Conservation (phyloP, 306 rosid genomes). For the Vicia faba region DNA sequence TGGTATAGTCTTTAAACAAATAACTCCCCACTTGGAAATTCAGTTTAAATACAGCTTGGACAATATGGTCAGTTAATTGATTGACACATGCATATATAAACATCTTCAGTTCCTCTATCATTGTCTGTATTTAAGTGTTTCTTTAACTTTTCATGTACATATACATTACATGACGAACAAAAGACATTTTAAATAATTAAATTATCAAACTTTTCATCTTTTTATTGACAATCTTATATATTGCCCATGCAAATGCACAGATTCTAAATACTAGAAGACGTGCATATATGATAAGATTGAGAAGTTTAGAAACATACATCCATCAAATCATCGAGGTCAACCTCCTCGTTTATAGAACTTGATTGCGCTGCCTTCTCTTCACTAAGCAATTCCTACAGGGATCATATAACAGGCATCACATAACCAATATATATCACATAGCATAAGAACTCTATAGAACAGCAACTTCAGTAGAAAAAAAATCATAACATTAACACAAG, state of each 20-base stretch:
- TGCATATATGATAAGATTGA: conserved; percentile 28
- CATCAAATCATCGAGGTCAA: conserved; percentile 94
- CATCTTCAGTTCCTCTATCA: background rate
- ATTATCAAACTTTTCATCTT: background rate
- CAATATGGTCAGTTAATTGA: background rate
- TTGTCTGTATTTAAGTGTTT: background rate
- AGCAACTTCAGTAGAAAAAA: background rate
- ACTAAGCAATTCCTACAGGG: conserved; percentile 63
- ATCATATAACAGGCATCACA: conserved; percentile 34
- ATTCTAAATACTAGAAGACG: background rate
- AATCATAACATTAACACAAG: background rate
- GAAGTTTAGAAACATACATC: conserved; percentile 64
- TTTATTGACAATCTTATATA: background rate
- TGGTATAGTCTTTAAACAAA: background rate
- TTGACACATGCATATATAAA: background rate
- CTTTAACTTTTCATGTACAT: background rate
- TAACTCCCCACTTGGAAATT: background rate
- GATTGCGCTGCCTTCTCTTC: conserved; percentile 60
- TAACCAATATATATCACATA: background rate
- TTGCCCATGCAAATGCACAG: background rate
- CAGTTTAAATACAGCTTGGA: background rate
- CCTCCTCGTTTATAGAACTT: conserved; percentile 69
- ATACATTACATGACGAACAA: background rate
- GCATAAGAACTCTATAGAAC: conserved; percentile 18
- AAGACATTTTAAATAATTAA: background rate